A percentile compares a stretch with the other conserved stretches of the same genome.
Conservation (phyloP, 495 filamentous ascomycete species). For the Hypomontagnella monticulosa region DNA sequence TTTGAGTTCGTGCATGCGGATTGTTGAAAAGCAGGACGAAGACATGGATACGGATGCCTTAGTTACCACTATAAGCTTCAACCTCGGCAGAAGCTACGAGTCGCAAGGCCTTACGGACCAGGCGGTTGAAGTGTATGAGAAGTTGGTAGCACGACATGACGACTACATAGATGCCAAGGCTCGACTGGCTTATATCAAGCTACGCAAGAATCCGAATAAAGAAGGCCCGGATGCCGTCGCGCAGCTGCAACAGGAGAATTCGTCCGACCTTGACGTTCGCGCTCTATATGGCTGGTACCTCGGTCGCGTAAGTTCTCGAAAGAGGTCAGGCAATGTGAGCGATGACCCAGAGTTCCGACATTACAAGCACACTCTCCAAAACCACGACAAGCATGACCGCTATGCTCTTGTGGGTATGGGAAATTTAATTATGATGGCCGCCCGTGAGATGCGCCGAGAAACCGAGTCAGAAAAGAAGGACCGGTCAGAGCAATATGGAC, state of each 20-base stretch:
- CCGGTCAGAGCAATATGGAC: constrained; percentile 82
- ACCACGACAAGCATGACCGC: constrained; percentile 94
- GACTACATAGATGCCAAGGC: constrained; percentile 93
- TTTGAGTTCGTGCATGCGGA: constrained; percentile 82
- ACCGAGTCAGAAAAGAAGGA: constrained; percentile 90
- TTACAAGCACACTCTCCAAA: constrained; percentile 93
- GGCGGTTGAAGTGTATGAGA: constrained; percentile 87
- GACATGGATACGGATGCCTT: constrained; percentile 86
- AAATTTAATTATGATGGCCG: constrained; percentile 84
- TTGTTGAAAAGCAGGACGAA: constrained; percentile 68
- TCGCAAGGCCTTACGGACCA: constrained; percentile 80
- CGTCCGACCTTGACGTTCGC: constrained; percentile 87
- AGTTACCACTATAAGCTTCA: constrained; percentile 93
- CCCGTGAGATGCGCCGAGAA: constrained; percentile 92
- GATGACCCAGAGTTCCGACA: constrained; percentile 93
- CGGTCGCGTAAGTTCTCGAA: constrained; percentile 76
- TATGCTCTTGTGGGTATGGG: constrained; percentile 97
- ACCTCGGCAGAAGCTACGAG: constrained; percentile 96
- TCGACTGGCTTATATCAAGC: constrained; percentile 85
- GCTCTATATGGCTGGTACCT: constrained; percentile 95
- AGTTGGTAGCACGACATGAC: constrained; percentile 78
- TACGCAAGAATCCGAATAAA: constrained; percentile 82
- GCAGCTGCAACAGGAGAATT: constrained; percentile 81
- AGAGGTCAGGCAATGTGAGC: constrained; percentile 76
- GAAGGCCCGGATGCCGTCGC: constrained; percentile 86